Evolutionary conservation across 768 basidiomycete genomes (phyloP).

Genomic region (Lactarius psammicola): DNA sequence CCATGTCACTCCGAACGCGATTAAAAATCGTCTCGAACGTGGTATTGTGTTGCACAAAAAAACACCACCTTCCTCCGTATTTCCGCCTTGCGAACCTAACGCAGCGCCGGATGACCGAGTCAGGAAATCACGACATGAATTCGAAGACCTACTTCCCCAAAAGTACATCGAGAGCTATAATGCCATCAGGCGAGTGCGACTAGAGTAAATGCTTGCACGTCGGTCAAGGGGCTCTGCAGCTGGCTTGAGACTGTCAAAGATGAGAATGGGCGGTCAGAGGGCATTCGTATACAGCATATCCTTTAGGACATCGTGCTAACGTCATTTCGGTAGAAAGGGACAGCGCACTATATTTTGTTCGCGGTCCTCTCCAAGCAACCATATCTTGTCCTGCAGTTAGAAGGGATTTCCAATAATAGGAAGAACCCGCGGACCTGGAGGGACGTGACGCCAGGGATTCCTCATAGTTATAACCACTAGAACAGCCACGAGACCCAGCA

Average conservation of each 20-base stretch:
- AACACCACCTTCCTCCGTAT: background rate
- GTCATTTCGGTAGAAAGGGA: background rate
- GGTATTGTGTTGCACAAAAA: background rate
- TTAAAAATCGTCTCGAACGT: background rate
- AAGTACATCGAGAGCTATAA: too few species aligned
- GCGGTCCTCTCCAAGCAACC: background rate
- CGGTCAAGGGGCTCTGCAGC: too few species aligned
- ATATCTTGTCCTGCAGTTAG: background rate
- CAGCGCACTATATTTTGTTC: background rate
- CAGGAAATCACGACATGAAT: background rate
- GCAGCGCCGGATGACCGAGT: background rate
- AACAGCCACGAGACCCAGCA: background rate
- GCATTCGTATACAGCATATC: too few species aligned
- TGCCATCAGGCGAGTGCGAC: too few species aligned
- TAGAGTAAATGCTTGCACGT: too few species aligned
- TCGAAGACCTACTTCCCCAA: background rate
- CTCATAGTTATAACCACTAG: background rate
- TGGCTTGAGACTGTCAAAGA: too few species aligned
- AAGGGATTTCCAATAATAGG: background rate
- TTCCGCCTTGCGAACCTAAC: constrained; percentile 4
- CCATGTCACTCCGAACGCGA: background rate
- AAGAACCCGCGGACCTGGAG: background rate
- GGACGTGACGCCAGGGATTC: background rate
- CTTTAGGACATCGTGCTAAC: background rate
- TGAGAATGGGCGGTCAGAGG: too few species aligned